A percentile compares a stretch with the other conserved stretches of the same genome.
phyloP scores from a whole-genome alignment of 352 stramenopile species.

The Globisporangium recalcitrans region DNA sequence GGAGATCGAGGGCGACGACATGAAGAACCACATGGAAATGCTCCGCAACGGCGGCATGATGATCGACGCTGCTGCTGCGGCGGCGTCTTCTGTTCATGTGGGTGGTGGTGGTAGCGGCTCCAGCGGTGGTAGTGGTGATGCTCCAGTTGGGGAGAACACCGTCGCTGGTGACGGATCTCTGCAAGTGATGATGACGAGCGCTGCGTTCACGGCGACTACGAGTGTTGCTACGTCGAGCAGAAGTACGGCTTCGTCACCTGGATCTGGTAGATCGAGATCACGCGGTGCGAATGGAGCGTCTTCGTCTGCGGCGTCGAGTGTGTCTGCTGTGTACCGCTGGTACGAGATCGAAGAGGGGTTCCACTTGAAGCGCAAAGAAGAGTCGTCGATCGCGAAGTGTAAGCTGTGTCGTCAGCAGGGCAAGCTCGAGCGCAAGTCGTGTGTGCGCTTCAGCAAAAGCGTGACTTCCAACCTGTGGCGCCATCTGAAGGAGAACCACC shows the following conservation, averaged over 20 bases:
- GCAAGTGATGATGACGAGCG: slow-evolving; percentile 1
- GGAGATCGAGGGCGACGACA: slow-evolving; percentile 15
- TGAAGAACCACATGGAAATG: slow-evolving; percentile 18
- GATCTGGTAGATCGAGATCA: neutral
- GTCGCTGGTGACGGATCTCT: neutral
- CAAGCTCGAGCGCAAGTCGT: slow-evolving; percentile 59
- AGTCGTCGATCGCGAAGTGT: slow-evolving; percentile 68
- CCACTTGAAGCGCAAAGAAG: slow-evolving; percentile 56
- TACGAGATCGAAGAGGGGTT: slow-evolving; percentile 70
- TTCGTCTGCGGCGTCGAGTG: slow-evolving; percentile 9
- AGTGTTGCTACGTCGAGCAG: neutral
- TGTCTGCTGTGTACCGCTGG: slow-evolving; percentile 76
- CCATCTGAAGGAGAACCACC: slow-evolving; percentile 78
- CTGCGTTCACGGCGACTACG: neutral
- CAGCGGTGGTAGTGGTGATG: neutral
- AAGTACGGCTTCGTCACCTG: neutral
- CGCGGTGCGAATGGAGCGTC: neutral
- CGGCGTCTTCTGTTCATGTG: neutral
- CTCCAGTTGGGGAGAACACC: neutral
- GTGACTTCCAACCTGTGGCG: slow-evolving; percentile 82
- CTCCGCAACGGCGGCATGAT: slow-evolving; percentile 12
- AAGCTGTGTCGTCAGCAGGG: slow-evolving; percentile 54
- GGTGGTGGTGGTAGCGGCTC: neutral
- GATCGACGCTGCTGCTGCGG: slow-evolving; percentile 1
- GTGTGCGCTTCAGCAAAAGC: slow-evolving; percentile 78